Conservation (phyloP, 768 basidiomycete species). For the Hirschioporus abietinus region DNA sequence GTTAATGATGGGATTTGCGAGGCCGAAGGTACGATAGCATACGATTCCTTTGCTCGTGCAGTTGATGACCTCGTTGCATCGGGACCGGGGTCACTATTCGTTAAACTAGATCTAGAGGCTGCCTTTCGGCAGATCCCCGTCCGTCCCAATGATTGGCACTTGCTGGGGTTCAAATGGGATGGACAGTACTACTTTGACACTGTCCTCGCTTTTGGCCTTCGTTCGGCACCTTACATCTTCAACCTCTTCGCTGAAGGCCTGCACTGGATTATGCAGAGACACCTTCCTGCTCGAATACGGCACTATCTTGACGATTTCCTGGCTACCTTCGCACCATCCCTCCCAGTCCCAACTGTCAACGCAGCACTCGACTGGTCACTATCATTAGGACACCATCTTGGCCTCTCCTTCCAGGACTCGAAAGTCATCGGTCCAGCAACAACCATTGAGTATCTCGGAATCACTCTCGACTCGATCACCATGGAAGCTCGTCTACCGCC, state of each 20-base stretch:
- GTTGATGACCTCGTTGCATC: slow-evolving; percentile 17
- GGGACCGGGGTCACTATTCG: slow-evolving; percentile 25
- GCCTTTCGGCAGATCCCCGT: slow-evolving; percentile 35
- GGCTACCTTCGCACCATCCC: slow-evolving; percentile 5
- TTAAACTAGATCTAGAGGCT: slow-evolving; percentile 31
- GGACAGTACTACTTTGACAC: slow-evolving; percentile 24
- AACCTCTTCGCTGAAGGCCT: slow-evolving; percentile 35
- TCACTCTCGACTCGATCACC: slow-evolving; percentile 14
- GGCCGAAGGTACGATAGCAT: slow-evolving; percentile 23
- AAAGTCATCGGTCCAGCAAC: slow-evolving; percentile 21
- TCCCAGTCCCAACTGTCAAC: not conserved
- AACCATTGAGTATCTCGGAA: slow-evolving; percentile 17
- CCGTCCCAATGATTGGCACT: slow-evolving; percentile 24
- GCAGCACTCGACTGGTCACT: slow-evolving; percentile 27
- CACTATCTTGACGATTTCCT: slow-evolving; percentile 36
- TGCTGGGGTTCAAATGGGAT: slow-evolving; percentile 29
- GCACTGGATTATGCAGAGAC: slow-evolving; percentile 33
- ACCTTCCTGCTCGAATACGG: slow-evolving; percentile 25
- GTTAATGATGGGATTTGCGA: slow-evolving; percentile 24
- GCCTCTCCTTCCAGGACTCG: slow-evolving; percentile 24
- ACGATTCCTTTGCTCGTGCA: slow-evolving; percentile 21
- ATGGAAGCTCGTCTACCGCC: slow-evolving; percentile 31
- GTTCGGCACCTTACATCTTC: slow-evolving; percentile 34
- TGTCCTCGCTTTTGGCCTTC: slow-evolving; percentile 29
- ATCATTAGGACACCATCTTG: slow-evolving; percentile 22